Percentiles rank a stretch among this genome's conserved stretches.
These are phyloP conservation scores for Ephemerocybe angulata DNA, from an alignment of 768 basidiomycete genomes.

Conservation along the genomic window DNA sequence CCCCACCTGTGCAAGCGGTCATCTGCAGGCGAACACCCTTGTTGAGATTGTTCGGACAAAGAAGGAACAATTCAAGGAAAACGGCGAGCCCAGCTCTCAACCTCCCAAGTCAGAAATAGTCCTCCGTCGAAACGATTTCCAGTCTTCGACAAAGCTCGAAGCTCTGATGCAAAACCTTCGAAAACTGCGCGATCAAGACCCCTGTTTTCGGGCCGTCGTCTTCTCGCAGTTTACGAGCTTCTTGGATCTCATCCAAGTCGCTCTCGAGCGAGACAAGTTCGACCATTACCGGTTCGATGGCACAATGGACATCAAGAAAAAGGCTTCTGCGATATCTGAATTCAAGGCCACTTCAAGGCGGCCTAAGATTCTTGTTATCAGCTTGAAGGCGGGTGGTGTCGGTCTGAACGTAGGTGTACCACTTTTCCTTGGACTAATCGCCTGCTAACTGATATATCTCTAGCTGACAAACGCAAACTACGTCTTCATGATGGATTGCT, in stretches of 20 bases:
- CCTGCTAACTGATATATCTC: conserved; percentile 4
- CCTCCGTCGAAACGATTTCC: conserved; percentile 78
- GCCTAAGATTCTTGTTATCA: conserved; percentile 74
- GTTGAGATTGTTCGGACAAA: conserved; percentile 55
- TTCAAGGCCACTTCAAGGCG: conserved; percentile 69
- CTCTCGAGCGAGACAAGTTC: conserved; percentile 65
- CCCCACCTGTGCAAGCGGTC: conserved; percentile 74
- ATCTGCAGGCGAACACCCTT: conserved; percentile 62
- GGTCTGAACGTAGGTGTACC: conserved; percentile 67
- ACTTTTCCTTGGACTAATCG: neutral
- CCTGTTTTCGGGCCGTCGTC: conserved; percentile 77
- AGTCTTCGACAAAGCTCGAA: conserved; percentile 87
- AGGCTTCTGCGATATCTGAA: conserved; percentile 67
- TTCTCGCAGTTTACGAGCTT: conserved; percentile 92
- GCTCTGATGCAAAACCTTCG: conserved; percentile 75
- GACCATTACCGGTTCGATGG: conserved; percentile 86
- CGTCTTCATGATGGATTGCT: conserved; percentile 93
- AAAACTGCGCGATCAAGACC: conserved; percentile 63
- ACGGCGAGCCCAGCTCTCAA: conserved; percentile 28
- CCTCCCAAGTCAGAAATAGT: conserved; percentile 42
- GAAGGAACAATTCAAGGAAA: conserved; percentile 16
- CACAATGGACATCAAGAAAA: conserved; percentile 82
- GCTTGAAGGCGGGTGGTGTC: conserved; percentile 89
- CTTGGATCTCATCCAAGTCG: conserved; percentile 73
- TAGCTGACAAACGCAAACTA: conserved; percentile 78